These are phyloP conservation scores for Cymbidium sinense DNA, from an alignment of 106 monocot species.

Conservation along the genomic window DNA sequence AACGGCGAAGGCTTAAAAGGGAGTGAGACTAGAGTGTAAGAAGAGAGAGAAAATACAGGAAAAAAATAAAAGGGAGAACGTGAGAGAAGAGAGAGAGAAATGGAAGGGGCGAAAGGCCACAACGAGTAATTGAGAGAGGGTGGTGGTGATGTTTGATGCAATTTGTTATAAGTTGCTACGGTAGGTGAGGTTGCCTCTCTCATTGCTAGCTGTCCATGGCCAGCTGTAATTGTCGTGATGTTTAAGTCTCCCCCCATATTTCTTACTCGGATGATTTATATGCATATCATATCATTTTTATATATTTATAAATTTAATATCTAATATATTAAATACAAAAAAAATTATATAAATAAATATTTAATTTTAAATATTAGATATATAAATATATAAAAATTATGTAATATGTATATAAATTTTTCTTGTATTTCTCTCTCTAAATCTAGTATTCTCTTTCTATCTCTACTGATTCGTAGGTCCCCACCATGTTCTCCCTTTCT, in stretches of 20 bases:
- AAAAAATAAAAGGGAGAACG: background rate
- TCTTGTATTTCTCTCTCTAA: background rate
- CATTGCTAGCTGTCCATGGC: constrained; percentile 60
- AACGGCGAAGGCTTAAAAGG: background rate
- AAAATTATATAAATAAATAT: no score
- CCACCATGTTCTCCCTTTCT: constrained; percentile 6
- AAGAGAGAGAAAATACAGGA: background rate
- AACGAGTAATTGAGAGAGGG: background rate
- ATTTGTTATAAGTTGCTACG: constrained; percentile 11
- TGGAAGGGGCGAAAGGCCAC: background rate
- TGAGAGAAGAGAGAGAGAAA: background rate
- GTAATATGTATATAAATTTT: no score
- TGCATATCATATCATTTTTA: no score
- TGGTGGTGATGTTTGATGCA: background rate
- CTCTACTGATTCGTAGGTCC: background rate
- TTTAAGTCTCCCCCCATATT: constrained; percentile 23
- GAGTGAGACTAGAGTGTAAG: background rate
- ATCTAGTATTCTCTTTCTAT: background rate
- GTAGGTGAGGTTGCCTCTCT: constrained; percentile 49
- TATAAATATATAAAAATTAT: no score
- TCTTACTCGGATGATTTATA: no score
- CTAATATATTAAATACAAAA: no score
- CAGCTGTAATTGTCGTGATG: constrained; percentile 47
- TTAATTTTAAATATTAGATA: no score
- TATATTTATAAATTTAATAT: no score